Base-by-base conservation (phyloP, 345 rosid species). In the Citrus sp. region DNA sequence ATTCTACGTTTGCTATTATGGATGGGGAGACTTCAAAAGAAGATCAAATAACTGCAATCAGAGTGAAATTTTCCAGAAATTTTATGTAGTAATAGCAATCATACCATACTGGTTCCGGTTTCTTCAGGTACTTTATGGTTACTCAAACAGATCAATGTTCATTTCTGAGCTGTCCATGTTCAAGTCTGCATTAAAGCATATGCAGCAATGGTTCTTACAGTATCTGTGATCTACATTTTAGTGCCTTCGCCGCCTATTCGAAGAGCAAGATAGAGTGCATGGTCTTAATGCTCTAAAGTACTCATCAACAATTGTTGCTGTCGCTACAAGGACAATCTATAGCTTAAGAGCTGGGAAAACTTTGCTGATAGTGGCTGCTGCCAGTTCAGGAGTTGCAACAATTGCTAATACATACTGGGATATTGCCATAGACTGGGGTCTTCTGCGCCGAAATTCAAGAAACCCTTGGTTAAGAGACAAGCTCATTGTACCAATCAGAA, bases 381-480 rank as follows among this genome's bases (percentile, higher is more conserved):
- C 81, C 38, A 86, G 86, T 9, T 90, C 97, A 25, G 86, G 65
- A 67, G 60, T 88, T 68, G 93, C 94, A 37, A 91, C 92, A 1
- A 27, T 91, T 54, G 46, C 74, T 73, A 85, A 70, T 51, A 87
- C 91, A 21, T 90, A 91, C 24, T 91, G 98, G 97, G 98, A 92
- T 76, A 75, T 94, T 59, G 91, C 87, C 62, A 80, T 79, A 9
- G 97, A 92, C 46, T 91, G 98, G 97, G 98, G 97, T 72, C 95
- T 92, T 68, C 84, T 94, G 80, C 76, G 75, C 66, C 68, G 86
- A 40, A 69, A 87, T 79, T 88, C 97, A 10, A 86, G 64, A 27
- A 94, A 94, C 84, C 89, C 90, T 27, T 94, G 95, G 94, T 82
- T 94, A 66, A 90, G 98, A 83, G 98, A 94, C 65, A 91, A 92